phyloP scores from a whole-genome alignment of 345 rosid genomes.

The Populus alba region DNA sequence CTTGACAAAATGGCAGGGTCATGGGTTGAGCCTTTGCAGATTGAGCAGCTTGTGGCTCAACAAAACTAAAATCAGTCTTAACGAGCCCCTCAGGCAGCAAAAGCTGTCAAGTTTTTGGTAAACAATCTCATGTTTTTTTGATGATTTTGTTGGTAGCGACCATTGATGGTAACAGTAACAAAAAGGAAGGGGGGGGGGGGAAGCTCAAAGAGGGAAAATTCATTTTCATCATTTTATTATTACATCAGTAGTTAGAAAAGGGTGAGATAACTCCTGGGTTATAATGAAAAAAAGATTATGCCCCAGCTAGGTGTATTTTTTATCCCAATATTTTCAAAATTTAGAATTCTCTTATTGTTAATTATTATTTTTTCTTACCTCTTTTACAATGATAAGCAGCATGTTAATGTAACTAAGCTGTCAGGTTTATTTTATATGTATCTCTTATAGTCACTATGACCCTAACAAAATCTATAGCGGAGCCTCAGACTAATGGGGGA shows the following conservation, averaged over 20 bases:
- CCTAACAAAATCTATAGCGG: slow-evolving; percentile 18
- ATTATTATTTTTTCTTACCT: slow-evolving; percentile 6
- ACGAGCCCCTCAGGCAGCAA: slow-evolving; percentile 32
- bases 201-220: slow-evolving; percentile 29
- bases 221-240: slow-evolving; percentile 45
- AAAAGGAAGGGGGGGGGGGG: slow-evolving; percentile 9
- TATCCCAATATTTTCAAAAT: slow-evolving; percentile 25
- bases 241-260: slow-evolving; percentile 40
- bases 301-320: slow-evolving; percentile 31
- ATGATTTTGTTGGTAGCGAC: slow-evolving; percentile 28
- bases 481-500: slow-evolving; percentile 1
- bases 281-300: slow-evolving; percentile 21
- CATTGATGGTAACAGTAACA: slow-evolving; percentile 31
- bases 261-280: slow-evolving; percentile 38
- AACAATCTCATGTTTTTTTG: slow-evolving; percentile 28
- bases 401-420: slow-evolving; percentile 17
- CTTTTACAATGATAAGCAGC: slow-evolving; percentile 15
- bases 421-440: slow-evolving; percentile 12
- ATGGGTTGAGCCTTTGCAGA: slow-evolving; percentile 50
- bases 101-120: slow-evolving; percentile 50
- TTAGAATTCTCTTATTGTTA: slow-evolving; percentile 30
- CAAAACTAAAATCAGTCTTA: slow-evolving; percentile 49
- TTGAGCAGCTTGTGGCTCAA: slow-evolving; percentile 67
- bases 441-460: slow-evolving; percentile 24
- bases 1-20: slow-evolving; percentile 62